These are phyloP conservation scores for Tricholoma hemisulphureum DNA, from an alignment of 768 basidiomycete species.

Conservation along the genomic window DNA sequence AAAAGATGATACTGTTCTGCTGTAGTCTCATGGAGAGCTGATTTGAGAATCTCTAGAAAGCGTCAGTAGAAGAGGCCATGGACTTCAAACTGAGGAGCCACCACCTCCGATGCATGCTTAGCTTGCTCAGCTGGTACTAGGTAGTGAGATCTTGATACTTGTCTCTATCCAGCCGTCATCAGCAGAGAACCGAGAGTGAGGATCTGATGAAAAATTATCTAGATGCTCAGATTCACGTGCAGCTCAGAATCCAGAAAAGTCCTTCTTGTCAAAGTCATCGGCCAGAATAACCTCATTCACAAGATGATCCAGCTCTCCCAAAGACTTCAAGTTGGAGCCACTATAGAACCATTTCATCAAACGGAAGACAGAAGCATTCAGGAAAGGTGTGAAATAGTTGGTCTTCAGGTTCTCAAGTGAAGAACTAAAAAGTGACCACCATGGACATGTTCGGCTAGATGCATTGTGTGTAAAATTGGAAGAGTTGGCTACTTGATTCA, in stretches of 20 bases:
- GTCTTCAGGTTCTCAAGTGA: not conserved
- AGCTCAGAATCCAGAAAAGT: constrained; percentile 14
- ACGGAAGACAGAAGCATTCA: not conserved
- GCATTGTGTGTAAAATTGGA: not conserved
- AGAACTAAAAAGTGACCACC: not conserved
- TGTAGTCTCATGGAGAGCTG: constrained; percentile 8
- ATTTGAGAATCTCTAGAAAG: constrained; percentile 9
- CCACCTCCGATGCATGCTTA: constrained; percentile 12
- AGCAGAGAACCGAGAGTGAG: not conserved
- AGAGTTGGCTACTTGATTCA: too few species aligned
- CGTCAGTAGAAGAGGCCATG: constrained; percentile 12
- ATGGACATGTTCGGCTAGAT: not conserved
- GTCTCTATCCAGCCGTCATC: constrained; percentile 20
- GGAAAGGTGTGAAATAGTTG: not conserved
- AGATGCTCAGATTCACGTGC: not conserved
- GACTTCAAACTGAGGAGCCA: constrained; percentile 18
- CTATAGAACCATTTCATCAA: constrained; percentile 34
- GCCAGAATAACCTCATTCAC: constrained; percentile 22
- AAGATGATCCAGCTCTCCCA: constrained; percentile 21
- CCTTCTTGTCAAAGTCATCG: constrained; percentile 18
- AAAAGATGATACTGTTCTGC: constrained; percentile 15
- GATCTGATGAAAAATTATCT: not conserved
- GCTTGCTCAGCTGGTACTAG: constrained; percentile 16
- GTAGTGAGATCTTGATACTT: constrained; percentile 25
- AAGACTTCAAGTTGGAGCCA: constrained; percentile 24